Evolutionary conservation across 1,284 basidiomycete genomes (phyloP).

Genomic region (Naganishia albida): DNA sequence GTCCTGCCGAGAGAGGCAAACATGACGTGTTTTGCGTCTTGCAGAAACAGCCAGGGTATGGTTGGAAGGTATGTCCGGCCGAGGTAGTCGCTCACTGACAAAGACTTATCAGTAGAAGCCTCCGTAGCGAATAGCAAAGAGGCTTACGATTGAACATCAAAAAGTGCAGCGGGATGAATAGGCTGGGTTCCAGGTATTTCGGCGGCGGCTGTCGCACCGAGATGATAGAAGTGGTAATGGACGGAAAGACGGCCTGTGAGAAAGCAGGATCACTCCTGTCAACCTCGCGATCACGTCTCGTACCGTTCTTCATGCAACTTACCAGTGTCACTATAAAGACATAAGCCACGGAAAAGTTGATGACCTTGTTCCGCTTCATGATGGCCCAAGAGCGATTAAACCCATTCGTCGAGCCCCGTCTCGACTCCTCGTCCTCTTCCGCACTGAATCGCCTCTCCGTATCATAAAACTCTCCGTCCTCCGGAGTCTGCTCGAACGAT

Average conservation of each 20-base stretch:
- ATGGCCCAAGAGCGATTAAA: slow-evolving; percentile 38
- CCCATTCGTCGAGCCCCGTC: slow-evolving; percentile 10
- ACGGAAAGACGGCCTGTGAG: slow-evolving; percentile 74
- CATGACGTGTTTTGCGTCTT: slow-evolving; percentile 66
- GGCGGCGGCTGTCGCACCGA: slow-evolving; percentile 61
- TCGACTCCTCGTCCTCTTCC: slow-evolving; percentile 27
- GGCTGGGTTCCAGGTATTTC: slow-evolving; percentile 44
- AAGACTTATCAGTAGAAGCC: slow-evolving; percentile 76
- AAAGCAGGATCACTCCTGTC: neutral
- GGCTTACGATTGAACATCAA: slow-evolving; percentile 53
- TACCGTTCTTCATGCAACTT: slow-evolving; percentile 42
- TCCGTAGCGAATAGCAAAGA: slow-evolving; percentile 46
- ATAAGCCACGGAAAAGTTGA: slow-evolving; percentile 72
- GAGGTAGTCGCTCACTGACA: slow-evolving; percentile 69
- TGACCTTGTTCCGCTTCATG: slow-evolving; percentile 63
- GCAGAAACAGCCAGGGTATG: slow-evolving; percentile 65
- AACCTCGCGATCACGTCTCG: no score
- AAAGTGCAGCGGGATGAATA: slow-evolving; percentile 55
- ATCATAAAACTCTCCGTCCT: slow-evolving; percentile 28
- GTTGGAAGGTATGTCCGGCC: slow-evolving; percentile 72
- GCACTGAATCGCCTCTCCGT: slow-evolving; percentile 23
- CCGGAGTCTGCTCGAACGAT: neutral
- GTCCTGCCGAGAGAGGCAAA: slow-evolving; percentile 65
- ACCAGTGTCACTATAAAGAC: slow-evolving; percentile 79
- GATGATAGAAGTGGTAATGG: slow-evolving; percentile 73